Base-by-base conservation (phyloP, 805 yeast genomes). In the Sporopachydermia quercuum region DNA sequence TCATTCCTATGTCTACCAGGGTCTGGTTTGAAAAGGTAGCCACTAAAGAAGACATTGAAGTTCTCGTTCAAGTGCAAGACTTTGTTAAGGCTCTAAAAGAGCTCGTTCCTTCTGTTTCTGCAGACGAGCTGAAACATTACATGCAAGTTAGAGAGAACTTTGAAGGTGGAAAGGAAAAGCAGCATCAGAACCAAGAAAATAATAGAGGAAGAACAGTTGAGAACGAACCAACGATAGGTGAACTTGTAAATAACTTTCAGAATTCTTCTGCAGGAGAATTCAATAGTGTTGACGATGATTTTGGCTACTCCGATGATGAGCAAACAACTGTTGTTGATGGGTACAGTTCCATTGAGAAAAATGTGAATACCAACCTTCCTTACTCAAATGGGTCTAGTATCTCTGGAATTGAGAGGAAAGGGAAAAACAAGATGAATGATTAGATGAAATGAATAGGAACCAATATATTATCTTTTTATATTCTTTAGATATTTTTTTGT, bases 21-120 rank as follows among this genome's bases (percentile, higher is more conserved):
- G 80, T 86, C 71, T 89, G 96, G 96, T 85, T 91, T 56, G 95
- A 86, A 48, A 76, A 78, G 44, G 66, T 73, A 11, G 89, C 95
- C 1, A 69, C 70, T 0, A 61, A 65, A 2, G 70, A 68, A 1
- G 96, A 89, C 51, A 66, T 70, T 4, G 65, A 66, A 3, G 96
- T 86, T 1, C 52, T 61, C 14, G 96, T 89, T 2, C 62, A 65
- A 15, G 68, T 66, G 62, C 73, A 63, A 23, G 97, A 91, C 54
- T 89, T 89, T 53, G 62, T 61, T n/a, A 80, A 75, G 51, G 89
- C 96, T 0, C 75, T 72, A 47, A 53, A 61, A 3, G 83, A 77
- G 40, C 65, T 91, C 45, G 67, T 71, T 16, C 94, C 97, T 1
- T 77, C 91, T 34, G 96, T 91, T 5, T 81, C 94, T 38, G 76